Conservation (phyloP, 2,329 filamentous ascomycete genomes). For the Emericellopsis cladophorae region DNA sequence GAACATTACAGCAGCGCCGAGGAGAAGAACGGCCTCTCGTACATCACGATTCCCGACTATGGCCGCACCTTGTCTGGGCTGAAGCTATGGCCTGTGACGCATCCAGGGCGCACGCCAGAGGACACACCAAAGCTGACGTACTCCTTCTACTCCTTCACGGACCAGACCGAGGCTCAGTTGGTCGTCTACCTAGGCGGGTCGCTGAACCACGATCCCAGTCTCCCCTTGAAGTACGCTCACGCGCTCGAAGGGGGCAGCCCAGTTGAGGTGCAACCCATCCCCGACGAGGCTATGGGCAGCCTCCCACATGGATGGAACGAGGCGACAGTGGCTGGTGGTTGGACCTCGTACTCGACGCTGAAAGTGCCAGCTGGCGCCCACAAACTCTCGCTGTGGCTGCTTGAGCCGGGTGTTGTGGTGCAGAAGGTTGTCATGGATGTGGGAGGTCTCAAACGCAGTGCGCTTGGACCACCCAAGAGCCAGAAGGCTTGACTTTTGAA, state of each 20-base stretch:
- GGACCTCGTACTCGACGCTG: conserved; percentile 7
- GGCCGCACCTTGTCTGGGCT: conserved; percentile 15
- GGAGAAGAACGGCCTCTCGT: conserved; percentile 6
- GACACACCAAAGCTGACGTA: conserved; percentile 8
- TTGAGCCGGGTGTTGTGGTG: conserved; percentile 17
- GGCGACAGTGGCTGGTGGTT: conserved; percentile 13
- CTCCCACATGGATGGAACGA: conserved; percentile 10
- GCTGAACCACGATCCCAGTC: conserved; percentile 14
- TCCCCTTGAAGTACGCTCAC: conserved; percentile 13
- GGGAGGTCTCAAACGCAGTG: conserved; percentile 13
- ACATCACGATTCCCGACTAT: conserved; percentile 14
- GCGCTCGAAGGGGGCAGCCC: conserved; percentile 8
- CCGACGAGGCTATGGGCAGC: conserved; percentile 9
- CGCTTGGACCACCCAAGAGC: conserved; percentile 16
- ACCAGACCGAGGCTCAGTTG: conserved; percentile 6
- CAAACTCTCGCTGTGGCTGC: conserved; percentile 12
- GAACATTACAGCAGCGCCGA: conserved; percentile 9
- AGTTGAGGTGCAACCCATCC: conserved; percentile 6
- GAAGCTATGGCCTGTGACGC: conserved; percentile 10
- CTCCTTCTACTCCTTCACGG: conserved; percentile 12
- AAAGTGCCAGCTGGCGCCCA: conserved; percentile 10
- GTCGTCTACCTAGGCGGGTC: conserved; percentile 15
- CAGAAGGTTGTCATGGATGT: conserved; percentile 17
- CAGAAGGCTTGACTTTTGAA: neutral
- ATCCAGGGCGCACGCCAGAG: conserved; percentile 6